Evolutionary conservation across 805 yeast species (phyloP), one percentile per base, ranked within the genome.

Genomic region (Starmera dryadoides): DNA sequence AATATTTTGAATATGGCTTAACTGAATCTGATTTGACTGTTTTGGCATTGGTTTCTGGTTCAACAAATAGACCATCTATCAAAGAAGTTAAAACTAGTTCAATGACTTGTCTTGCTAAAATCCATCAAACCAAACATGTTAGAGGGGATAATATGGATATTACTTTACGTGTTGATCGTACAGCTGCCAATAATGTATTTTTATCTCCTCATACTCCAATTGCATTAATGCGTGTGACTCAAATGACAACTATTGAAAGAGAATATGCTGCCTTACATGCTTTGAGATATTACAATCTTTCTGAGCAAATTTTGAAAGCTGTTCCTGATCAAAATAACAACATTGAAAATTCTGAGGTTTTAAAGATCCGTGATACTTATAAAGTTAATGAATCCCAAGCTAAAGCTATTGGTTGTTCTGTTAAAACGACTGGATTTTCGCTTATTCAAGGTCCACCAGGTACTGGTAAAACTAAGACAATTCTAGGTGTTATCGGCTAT

Each of bases 381-480:
- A 66, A 71, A 17, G 83, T 89, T 29, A 93, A 94, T 61, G 70
- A 73, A 21, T 91, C 98, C 0, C 99, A 93, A 61, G 98, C 98
- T 0, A 69, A 63, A 23, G 98, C 98, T 0, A 86, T 93, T 42
- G 69, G 81, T 11, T 86, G 87, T 1, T 74, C 95, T 0, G 75
- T 79, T 23, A 58, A 68, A 19, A 66, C 73, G 8, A 68, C 68
- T 1, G 99, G 98, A 0, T 87, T 93, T 55, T 81, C 94, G 0
- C 68, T 93, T 38, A 89, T 93, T 58, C 98, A 93, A 63, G 99
- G 97, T 42, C 99, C 99, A 0, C 99, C 99, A 0, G 99, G 99
- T 60, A 91, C 98, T 0, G 99, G 99, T 67, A 93, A 93, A 59
- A 94, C 99, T 1, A 94, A 91, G 57, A 93, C 99, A 0, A 93